Percentiles rank a stretch among this genome's conserved stretches.
These are phyloP conservation scores for Botrytis paeoniae DNA, from an alignment of 2,329 filamentous ascomycete species.

Conservation along the genomic window DNA sequence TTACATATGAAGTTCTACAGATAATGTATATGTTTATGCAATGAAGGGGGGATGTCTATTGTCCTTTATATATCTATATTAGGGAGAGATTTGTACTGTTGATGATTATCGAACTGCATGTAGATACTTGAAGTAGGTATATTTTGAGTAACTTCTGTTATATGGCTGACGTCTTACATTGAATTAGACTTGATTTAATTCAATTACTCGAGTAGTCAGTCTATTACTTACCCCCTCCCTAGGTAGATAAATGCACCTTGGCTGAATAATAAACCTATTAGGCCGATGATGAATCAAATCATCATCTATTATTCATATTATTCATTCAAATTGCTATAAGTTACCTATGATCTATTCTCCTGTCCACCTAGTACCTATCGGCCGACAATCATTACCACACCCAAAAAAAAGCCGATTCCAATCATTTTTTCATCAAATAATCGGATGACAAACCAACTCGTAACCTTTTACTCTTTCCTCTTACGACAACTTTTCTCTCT, in stretches of 20 bases:
- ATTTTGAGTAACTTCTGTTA: background rate
- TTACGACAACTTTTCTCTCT: background rate
- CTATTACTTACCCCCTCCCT: no score
- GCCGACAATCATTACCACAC: background rate
- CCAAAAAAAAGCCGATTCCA: background rate
- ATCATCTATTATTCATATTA: no score
- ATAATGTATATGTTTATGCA: background rate
- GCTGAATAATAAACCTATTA: no score
- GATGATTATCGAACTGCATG: background rate
- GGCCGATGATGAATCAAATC: no score
- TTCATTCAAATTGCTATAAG: no score
- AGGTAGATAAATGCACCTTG: no score
- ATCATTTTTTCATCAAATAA: background rate
- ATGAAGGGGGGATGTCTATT: background rate
- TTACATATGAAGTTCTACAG: background rate
- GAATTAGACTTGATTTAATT: background rate
- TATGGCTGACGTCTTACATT: background rate
- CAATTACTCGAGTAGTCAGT: no score
- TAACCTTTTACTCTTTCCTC: background rate
- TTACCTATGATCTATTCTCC: no score
- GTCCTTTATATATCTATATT: background rate
- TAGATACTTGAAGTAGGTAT: no score
- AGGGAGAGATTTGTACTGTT: background rate
- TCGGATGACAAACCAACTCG: background rate
- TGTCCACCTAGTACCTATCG: background rate